Percentiles rank a stretch among this genome's conserved stretches.
These are phyloP conservation scores for Stygiomarasmius scandens DNA, from an alignment of 1,284 basidiomycete genomes.

Conservation along the genomic window DNA sequence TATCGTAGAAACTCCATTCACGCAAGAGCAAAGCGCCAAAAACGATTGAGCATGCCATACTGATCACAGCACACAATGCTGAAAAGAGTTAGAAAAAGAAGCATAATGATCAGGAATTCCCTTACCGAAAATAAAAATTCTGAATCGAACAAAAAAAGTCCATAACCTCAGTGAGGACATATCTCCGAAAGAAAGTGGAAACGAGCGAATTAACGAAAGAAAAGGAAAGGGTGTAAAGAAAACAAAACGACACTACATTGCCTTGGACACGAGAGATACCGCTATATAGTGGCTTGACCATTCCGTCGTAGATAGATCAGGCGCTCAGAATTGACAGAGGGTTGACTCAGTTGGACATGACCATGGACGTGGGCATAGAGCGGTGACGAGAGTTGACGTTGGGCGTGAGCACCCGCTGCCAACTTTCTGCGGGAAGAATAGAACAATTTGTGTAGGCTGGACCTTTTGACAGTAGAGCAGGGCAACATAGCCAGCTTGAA, in stretches of 20 bases:
- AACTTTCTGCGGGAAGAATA: too few relatives aligned
- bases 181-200: slow-evolving; percentile 16
- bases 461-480: too few relatives aligned
- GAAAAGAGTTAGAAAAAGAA: slow-evolving; percentile 3
- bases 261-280: not conserved
- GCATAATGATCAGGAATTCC: not conserved
- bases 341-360: too few relatives aligned
- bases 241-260: slow-evolving; percentile 18
- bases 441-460: too few relatives aligned
- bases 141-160: slow-evolving; percentile 27
- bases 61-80: slow-evolving; percentile 44
- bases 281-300: not conserved
- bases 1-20: slow-evolving; percentile 40
- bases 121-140: slow-evolving; percentile 29
- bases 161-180: slow-evolving; percentile 26
- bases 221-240: slow-evolving; percentile 19
- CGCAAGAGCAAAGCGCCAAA: slow-evolving; percentile 42
- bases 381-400: too few relatives aligned
- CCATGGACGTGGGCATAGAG: too few relatives aligned
- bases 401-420: too few relatives aligned
- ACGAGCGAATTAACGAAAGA: slow-evolving; percentile 18
- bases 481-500: too few relatives aligned
- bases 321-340: not conserved
- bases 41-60: slow-evolving; percentile 40
- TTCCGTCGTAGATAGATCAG: not conserved